Conservation (phyloP, 208 protist species). For the Crithidia mellificae region DNA sequence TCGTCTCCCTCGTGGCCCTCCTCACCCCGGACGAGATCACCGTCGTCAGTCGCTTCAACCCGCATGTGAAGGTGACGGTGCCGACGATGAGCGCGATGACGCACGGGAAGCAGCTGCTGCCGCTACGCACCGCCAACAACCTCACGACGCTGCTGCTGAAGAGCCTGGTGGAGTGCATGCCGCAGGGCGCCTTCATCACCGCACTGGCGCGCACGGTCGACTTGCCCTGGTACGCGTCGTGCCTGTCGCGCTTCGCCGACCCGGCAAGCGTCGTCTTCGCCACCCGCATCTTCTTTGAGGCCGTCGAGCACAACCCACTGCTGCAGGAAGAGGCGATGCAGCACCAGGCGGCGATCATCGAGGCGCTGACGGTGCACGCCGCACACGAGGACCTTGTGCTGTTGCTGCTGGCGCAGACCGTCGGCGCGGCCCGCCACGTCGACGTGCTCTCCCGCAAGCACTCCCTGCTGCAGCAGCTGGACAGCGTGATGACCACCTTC, state of each 20-base stretch:
- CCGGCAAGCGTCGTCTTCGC: conserved; percentile 71
- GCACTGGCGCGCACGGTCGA: conserved; percentile 54
- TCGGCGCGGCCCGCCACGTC: conserved; percentile 51
- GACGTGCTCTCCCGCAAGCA: conserved; percentile 63
- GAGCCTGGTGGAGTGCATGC: conserved; percentile 55
- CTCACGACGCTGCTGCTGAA: conserved; percentile 55
- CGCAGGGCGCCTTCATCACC: conserved; percentile 41
- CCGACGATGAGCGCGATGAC: conserved; percentile 41
- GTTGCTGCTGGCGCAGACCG: conserved; percentile 58
- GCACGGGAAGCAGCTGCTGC: conserved; percentile 26
- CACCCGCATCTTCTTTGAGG: conserved; percentile 71
- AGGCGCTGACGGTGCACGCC: conserved; percentile 58
- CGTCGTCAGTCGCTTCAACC: conserved; percentile 28
- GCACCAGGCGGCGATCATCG: conserved; percentile 61
- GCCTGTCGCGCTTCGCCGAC: conserved; percentile 68
- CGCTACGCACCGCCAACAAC: conserved; percentile 48
- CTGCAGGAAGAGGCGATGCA: conserved; percentile 55
- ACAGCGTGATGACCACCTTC: conserved; percentile 53
- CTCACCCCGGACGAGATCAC: conserved; percentile 53
- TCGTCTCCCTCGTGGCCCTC: conserved; percentile 57
- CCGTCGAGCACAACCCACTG: conserved; percentile 47
- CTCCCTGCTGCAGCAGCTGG: conserved; percentile 65
- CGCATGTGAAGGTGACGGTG: conserved; percentile 37
- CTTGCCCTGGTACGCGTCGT: conserved; percentile 71
- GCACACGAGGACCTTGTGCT: conserved; percentile 73